Evolutionary conservation across 1,284 basidiomycete genomes (phyloP), one percentile per base, ranked within the genome.

Genomic region (Leccinum fuscescens): DNA sequence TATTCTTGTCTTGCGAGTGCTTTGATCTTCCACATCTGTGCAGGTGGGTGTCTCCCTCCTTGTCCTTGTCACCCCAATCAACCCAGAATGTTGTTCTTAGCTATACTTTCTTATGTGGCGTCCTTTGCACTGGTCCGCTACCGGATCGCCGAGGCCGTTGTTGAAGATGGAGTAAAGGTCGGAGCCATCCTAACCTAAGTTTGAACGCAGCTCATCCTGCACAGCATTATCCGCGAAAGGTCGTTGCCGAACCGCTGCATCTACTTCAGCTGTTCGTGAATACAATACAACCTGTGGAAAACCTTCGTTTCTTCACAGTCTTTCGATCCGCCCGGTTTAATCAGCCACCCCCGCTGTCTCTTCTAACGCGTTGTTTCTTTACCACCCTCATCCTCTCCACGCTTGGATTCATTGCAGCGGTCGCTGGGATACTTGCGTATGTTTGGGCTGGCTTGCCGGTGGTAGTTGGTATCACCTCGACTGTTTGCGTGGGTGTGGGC

Each of bases 21-120:
- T n/a, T 55, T 74, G 50, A 55, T 75, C 31, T 70, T 72, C 44
- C 71, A 75, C 22, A 54, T 74, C 12, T 73, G 65, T 62, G 67
- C 70, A 49, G 6, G 71, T 74, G 53, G 15, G 71, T 63, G 15
- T 37, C 27, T 56, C 55, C 35, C 46, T 12, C 22, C 1, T 56
- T 20, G 15, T 8, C 33, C 4, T 54, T 37, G 20, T 14, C 11
- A 33, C 12, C 12, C 0, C 5, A 8, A 31, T 58, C 17, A 60
- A 33, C 39, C 46, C 12, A 12, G 44, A 9, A 33, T 12, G 0
- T 14, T 33, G 0, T 33, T 33, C 24, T 8, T 53, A 72, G 71
- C 65, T 55, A 57, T 75, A n/a, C 64, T 74, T n/a, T 68, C 65
- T 8, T 72, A 69, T 50, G 14, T 62, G 12, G 74, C 71, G 9